Evolutionary conservation across 345 rosid species (phyloP).

Genomic region (Isatis tinctoria): DNA sequence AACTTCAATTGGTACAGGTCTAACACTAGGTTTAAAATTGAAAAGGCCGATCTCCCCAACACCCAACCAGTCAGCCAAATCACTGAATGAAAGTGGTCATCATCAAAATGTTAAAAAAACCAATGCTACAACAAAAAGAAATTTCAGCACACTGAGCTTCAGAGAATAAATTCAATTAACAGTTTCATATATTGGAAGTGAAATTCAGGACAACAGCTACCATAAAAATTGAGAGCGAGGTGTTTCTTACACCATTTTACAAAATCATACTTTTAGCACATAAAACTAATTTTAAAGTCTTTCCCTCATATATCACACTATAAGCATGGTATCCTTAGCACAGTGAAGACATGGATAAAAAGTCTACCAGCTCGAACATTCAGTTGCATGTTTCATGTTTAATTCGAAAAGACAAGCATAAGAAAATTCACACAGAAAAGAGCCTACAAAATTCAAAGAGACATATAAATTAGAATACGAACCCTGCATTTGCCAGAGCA

Average conservation of each 20-base stretch:
- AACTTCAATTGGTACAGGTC: slow-evolving; percentile 99
- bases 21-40: slow-evolving; percentile 98
- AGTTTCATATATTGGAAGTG: neutral
- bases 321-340: neutral
- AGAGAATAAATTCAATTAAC: neutral
- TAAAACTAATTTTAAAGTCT: neutral
- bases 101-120: slow-evolving; percentile 2
- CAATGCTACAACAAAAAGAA: neutral
- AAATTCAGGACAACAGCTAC: neutral
- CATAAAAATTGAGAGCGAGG: neutral
- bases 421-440: neutral
- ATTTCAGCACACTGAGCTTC: neutral
- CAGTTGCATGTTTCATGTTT: slow-evolving; percentile 2
- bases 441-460: slow-evolving; percentile 4
- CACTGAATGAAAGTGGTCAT: slow-evolving; percentile 41
- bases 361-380: slow-evolving; percentile 10
- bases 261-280: neutral
- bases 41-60: slow-evolving; percentile 88
- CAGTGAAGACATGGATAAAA: neutral
- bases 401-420: neutral
- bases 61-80: slow-evolving; percentile 99
- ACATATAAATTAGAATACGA: slow-evolving; percentile 14
- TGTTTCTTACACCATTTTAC: neutral
- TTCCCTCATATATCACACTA: neutral
- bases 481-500: slow-evolving; percentile 98